Conservation (phyloP, 2,329 filamentous ascomycete species). For the Eutypella sp. region DNA sequence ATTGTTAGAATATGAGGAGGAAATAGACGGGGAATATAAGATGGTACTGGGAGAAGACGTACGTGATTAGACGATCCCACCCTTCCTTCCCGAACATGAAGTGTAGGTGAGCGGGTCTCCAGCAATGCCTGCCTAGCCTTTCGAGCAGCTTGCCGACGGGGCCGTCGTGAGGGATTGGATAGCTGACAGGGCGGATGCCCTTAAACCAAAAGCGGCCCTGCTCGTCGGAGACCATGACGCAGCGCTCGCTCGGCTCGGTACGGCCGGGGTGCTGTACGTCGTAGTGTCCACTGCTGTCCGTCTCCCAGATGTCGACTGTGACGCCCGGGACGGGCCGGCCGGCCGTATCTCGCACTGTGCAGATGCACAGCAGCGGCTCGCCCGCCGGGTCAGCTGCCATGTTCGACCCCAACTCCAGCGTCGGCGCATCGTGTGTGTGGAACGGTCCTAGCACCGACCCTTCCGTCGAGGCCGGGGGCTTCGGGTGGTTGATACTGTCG, state of each 20-base stretch:
- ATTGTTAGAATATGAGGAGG: background rate
- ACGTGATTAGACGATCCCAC: constrained; percentile 80
- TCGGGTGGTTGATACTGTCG: constrained; percentile 80
- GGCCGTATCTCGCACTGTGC: constrained; percentile 60
- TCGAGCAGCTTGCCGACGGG: constrained; percentile 71
- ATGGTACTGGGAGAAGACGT: constrained; percentile 30
- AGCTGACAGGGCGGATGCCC: constrained; percentile 78
- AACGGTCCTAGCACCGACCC: constrained; percentile 79
- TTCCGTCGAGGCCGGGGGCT: constrained; percentile 64
- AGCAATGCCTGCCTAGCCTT: constrained; percentile 67
- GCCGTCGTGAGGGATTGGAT: constrained; percentile 79
- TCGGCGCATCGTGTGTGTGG: constrained; percentile 72
- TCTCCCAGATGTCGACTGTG: constrained; percentile 82
- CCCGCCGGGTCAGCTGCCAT: constrained; percentile 68
- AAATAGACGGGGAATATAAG: background rate
- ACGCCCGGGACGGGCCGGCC: constrained; percentile 60
- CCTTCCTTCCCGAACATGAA: constrained; percentile 83
- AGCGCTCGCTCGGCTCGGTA: constrained; percentile 62
- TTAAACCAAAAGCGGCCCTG: constrained; percentile 80
- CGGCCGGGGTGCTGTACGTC: constrained; percentile 71
- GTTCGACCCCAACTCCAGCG: constrained; percentile 47
- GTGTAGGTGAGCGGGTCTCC: constrained; percentile 74
- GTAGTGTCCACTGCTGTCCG: constrained; percentile 74
- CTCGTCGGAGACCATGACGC: constrained; percentile 63
- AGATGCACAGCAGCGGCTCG: constrained; percentile 67